These are phyloP conservation scores for Quercus robur DNA, from an alignment of 306 rosid genomes.

Conservation along the genomic window DNA sequence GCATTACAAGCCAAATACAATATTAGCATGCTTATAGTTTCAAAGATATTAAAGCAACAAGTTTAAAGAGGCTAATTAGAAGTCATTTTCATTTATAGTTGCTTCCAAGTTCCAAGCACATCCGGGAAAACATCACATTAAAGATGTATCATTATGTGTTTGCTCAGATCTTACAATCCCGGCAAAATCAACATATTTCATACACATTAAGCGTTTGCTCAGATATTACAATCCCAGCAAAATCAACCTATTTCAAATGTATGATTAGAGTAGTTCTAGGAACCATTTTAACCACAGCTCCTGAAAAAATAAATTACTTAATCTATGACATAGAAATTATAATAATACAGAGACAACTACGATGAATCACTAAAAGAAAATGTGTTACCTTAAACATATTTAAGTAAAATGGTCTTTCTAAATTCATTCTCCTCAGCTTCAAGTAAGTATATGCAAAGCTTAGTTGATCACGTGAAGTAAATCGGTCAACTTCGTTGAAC, in stretches of 20 bases:
- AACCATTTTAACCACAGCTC: background rate
- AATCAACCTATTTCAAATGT: background rate
- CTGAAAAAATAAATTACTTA: background rate
- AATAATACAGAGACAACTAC: background rate
- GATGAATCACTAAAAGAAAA: background rate
- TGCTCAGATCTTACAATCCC: background rate
- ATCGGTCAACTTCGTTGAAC: slow-evolving; percentile 94
- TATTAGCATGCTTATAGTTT: background rate
- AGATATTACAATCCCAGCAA: background rate
- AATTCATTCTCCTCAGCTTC: slow-evolving; percentile 82
- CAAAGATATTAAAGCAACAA: background rate
- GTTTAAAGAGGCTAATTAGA: background rate
- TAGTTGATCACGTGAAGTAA: slow-evolving; percentile 95
- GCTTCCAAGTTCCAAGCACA: background rate
- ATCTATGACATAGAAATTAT: background rate
- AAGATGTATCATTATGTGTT: background rate
- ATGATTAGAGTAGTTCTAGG: background rate
- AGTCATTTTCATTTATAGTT: background rate
- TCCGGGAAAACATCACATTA: background rate
- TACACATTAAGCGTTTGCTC: background rate
- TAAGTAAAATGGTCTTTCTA: slow-evolving; percentile 57
- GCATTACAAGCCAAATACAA: background rate
- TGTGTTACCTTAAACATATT: slow-evolving; percentile 79
- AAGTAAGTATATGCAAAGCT: slow-evolving; percentile 89
- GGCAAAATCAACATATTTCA: background rate